A percentile compares a stretch with the other conserved stretches of the same genome.
These are phyloP conservation scores for Solanum pinnatisectum DNA, from an alignment of 257 asterid species.

Conservation along the genomic window DNA sequence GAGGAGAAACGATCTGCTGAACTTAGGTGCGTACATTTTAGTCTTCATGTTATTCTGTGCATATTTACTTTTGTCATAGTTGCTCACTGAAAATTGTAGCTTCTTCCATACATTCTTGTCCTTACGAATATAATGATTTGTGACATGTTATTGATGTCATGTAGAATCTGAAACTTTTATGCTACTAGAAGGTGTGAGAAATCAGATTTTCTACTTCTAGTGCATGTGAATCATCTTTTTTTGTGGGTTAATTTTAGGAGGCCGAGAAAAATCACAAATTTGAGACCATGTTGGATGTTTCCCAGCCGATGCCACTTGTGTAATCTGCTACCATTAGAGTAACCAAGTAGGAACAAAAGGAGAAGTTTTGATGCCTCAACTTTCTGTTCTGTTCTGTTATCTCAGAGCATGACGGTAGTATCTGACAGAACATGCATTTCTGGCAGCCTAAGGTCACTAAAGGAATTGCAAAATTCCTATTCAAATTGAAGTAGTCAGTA, in stretches of 20 bases:
- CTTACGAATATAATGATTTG: not conserved
- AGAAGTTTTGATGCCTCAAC: not conserved
- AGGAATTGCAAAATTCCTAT: not conserved
- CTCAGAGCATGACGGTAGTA: not conserved
- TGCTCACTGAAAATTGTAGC: not conserved
- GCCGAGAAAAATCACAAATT: not conserved
- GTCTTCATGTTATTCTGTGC: not conserved
- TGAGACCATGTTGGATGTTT: not conserved
- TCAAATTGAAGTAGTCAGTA: not conserved
- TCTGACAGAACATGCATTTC: not conserved
- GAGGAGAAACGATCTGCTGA: constrained; percentile 89
- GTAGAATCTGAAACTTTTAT: not conserved
- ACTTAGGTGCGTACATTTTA: constrained; percentile 46
- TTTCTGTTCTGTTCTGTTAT: not conserved
- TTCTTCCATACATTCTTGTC: not conserved
- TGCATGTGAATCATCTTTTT: not conserved
- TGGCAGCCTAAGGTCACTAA: not conserved
- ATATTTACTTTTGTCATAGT: not conserved
- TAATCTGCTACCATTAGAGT: not conserved
- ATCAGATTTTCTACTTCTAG: not conserved
- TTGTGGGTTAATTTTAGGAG: not conserved
- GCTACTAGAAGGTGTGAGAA: not conserved
- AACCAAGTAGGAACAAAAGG: not conserved
- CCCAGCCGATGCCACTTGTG: not conserved
- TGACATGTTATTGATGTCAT: not conserved